phyloP scores from a whole-genome alignment of 345 rosid genomes.

The Excoecaria agallocha region DNA sequence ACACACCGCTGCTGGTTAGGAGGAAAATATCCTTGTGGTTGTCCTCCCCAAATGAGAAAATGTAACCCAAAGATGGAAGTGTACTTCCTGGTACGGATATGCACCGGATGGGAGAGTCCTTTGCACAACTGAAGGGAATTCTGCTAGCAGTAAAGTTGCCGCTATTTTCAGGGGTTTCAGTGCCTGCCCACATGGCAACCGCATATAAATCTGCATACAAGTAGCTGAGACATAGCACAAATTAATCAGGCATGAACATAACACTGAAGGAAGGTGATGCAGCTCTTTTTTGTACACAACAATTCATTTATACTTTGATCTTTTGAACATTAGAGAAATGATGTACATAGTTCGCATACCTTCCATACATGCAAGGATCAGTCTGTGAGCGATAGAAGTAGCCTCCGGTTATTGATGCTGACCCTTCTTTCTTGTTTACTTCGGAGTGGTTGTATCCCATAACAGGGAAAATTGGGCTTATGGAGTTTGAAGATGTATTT shows the following conservation, averaged over 20 bases:
- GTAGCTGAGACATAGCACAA: slow-evolving; percentile 48
- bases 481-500: slow-evolving; percentile 52
- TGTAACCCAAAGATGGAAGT: slow-evolving; percentile 59
- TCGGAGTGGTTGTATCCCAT: slow-evolving; percentile 85
- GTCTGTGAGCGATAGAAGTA: slow-evolving; percentile 67
- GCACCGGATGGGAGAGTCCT: slow-evolving; percentile 71
- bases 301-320: neutral
- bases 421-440: slow-evolving; percentile 71
- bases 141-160: slow-evolving; percentile 60
- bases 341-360: slow-evolving; percentile 34
- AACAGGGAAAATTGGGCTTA: slow-evolving; percentile 57
- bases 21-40: slow-evolving; percentile 69
- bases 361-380: slow-evolving; percentile 83
- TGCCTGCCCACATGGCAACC: slow-evolving; percentile 61
- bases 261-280: too few species aligned
- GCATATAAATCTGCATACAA: slow-evolving; percentile 83
- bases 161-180: slow-evolving; percentile 62
- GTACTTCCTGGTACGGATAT: slow-evolving; percentile 44
- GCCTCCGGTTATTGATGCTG: slow-evolving; percentile 91
- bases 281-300: neutral
- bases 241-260: too few species aligned
- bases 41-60: slow-evolving; percentile 83
- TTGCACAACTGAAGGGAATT: slow-evolving; percentile 62
- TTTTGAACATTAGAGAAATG: neutral
- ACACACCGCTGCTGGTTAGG: slow-evolving; percentile 68